These are phyloP conservation scores for Iris pallida DNA, from an alignment of 116 monocot genomes.

Conservation along the genomic window DNA sequence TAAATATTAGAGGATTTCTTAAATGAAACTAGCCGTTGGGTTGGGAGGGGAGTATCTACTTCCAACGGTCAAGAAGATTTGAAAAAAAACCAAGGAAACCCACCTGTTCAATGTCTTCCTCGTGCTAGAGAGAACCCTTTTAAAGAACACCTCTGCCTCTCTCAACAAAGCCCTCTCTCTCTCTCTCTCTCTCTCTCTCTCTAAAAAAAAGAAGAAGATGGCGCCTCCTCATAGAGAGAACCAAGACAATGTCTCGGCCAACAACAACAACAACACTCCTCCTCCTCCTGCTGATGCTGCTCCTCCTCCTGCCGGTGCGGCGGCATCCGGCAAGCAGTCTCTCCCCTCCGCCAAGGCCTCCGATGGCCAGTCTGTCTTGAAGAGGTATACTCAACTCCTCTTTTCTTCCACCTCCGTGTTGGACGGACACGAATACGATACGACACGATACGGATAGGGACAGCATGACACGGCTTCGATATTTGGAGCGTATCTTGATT, in stretches of 20 bases:
- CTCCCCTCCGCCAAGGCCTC: conserved; percentile 11
- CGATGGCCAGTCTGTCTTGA: conserved; percentile 36
- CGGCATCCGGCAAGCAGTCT: conserved; percentile 7
- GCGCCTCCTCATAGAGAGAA: conserved; percentile 20
- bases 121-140: neutral
- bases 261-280: conserved; percentile 9
- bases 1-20: no score
- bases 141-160: neutral
- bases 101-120: neutral
- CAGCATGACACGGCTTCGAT: neutral
- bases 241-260: conserved; percentile 20
- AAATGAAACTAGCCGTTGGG: neutral
- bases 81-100: neutral
- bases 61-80: neutral
- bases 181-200: conserved; percentile 8
- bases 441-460: neutral
- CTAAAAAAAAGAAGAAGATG: conserved; percentile 7
- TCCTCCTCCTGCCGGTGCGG: neutral
- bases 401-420: no score
- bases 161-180: neutral
- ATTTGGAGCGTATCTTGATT: neutral
- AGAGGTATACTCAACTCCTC: conserved; percentile 13
- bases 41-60: neutral
- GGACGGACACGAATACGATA: neutral
- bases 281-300: conserved; percentile 1